Evolutionary conservation across 2,329 filamentous ascomycete genomes (phyloP), one percentile per base, ranked within the genome.

Genomic region (Trichoderma harzianum): DNA sequence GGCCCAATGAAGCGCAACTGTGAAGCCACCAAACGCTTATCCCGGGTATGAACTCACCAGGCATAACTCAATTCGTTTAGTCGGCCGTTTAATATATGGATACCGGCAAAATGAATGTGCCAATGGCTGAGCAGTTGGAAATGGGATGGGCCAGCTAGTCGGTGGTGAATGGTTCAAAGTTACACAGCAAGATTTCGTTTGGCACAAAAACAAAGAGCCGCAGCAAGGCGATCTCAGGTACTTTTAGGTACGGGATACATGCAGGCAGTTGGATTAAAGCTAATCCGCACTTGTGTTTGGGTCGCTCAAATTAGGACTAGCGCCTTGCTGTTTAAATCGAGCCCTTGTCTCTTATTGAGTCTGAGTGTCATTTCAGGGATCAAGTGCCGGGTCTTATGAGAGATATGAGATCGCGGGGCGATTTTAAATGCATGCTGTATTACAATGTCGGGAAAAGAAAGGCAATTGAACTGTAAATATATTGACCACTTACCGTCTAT

Each of bases 21-120:
- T 39, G 57, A 24, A 39, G 18, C 16, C 7, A 36, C 30, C 39
- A 55, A 62, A 24, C 8, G 26, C 26, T 21, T 16, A 69, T 47
- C n/a, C 43, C 14, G 60, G 8, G 30, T 26, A 39, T 26, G 11
- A 34, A 43, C 70, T 68, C 43, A 72, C 70, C 64, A 62, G 70
- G n/a, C 70, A 72, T 72, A 43, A 57, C 67, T 36, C 16, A 24
- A 53, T 53, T 2, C 21, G 26, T 24, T 55, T 8, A 34, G 30
- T 14, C 12, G n/a, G 12, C 16, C 21, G 26, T 43, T 10, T 39
- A 30, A 55, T 14, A 18, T 5, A 28, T 10, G 14, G 16, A n/a
- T 16, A 55, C n/a, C 11, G 53, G 24, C 32, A 57, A 36, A 63
- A 69, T 28, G 12, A 57, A 7, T 10, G n/a, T 51, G 43, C 12